These are phyloP conservation scores for Durusdinium trenchii DNA, from an alignment of 73 alveolate genomes.

Conservation along the genomic window DNA sequence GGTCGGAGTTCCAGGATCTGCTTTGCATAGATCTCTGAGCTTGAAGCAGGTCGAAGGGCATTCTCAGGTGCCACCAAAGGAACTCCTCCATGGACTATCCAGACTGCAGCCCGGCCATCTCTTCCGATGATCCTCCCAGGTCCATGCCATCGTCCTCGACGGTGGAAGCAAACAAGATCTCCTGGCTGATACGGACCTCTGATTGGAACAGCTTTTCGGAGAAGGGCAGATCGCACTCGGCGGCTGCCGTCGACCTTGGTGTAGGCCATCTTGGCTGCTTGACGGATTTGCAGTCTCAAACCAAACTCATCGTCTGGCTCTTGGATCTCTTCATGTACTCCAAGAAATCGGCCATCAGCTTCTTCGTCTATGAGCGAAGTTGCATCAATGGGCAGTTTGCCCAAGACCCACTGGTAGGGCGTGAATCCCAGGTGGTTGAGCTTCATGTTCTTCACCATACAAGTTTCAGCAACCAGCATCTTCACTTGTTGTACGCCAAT, in stretches of 20 bases:
- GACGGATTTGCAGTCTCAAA: neutral
- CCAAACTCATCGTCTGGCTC: neutral
- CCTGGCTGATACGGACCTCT: neutral
- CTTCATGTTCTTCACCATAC: neutral
- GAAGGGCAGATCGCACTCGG: neutral
- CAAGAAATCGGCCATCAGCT: neutral
- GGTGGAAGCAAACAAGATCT: neutral
- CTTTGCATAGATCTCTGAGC: no score
- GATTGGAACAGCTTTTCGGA: neutral
- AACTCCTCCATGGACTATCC: no score
- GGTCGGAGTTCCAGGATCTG: no score
- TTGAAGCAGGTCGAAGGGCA: no score
- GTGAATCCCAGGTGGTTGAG: no score
- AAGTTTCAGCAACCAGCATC: neutral
- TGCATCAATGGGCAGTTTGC: neutral
- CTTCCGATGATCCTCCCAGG: no score
- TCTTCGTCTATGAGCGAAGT: neutral
- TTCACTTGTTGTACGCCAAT: neutral
- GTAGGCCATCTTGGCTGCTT: neutral
- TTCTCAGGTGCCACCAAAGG: no score
- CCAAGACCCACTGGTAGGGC: neutral
- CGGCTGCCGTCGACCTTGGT: neutral
- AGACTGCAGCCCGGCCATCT: no score
- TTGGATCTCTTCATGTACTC: neutral
- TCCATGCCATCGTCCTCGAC: no score